phyloP scores from a whole-genome alignment of 2,329 filamentous ascomycete species.

The Colletotrichum liriopes region DNA sequence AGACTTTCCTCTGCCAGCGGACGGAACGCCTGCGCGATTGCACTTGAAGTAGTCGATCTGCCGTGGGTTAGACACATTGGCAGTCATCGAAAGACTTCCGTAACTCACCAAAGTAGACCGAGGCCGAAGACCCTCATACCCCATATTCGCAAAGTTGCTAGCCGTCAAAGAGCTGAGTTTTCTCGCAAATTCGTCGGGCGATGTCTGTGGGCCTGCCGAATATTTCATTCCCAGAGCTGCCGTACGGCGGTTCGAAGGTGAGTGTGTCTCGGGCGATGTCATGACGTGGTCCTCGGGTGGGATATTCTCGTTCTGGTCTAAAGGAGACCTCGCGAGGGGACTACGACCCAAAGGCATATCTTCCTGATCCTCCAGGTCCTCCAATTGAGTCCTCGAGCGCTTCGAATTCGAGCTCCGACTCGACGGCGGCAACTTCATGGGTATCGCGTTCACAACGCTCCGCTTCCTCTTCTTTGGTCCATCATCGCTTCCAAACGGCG shows the following conservation, averaged over 20 bases:
- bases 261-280: slow-evolving; percentile 28
- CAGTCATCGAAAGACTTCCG: neutral
- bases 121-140: slow-evolving; percentile 27
- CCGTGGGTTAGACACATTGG: slow-evolving; percentile 1
- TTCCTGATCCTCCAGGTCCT: slow-evolving; percentile 31
- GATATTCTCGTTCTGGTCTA: slow-evolving; percentile 14
- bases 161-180: slow-evolving; percentile 40
- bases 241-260: slow-evolving; percentile 17
- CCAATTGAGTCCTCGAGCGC: slow-evolving; percentile 18
- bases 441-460: slow-evolving; percentile 34
- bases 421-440: slow-evolving; percentile 37
- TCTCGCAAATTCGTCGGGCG: slow-evolving; percentile 36
- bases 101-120: slow-evolving; percentile 36
- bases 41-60: slow-evolving; percentile 43
- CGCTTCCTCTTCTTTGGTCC: slow-evolving; percentile 43
- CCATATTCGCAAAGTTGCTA: slow-evolving; percentile 33
- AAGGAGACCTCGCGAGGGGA: slow-evolving; percentile 21
- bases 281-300: slow-evolving; percentile 19
- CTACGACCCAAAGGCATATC: slow-evolving; percentile 21
- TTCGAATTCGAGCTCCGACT: slow-evolving; percentile 26
- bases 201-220: slow-evolving; percentile 19
- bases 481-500: slow-evolving; percentile 35
- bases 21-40: slow-evolving; percentile 33
- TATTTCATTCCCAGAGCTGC: slow-evolving; percentile 8
- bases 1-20: slow-evolving; percentile 25